phyloP scores from a whole-genome alignment of 345 rosid species.

The Bruguiera parviflora region DNA sequence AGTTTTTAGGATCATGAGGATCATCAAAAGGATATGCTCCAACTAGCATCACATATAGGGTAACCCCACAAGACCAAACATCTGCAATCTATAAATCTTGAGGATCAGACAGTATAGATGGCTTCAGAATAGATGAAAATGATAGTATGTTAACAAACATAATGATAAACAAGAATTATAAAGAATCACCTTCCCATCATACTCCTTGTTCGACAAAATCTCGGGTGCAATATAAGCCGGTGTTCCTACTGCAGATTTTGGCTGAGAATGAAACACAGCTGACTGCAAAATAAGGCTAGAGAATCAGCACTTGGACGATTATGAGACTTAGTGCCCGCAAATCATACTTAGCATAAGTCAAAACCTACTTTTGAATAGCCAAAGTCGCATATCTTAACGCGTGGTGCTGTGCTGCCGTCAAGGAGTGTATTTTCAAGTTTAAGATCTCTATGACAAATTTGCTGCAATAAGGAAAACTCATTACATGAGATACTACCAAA shows the following conservation, averaged over 20 bases:
- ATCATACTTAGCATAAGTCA: not conserved
- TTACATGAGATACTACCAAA: constrained; percentile 1
- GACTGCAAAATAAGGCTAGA: not conserved
- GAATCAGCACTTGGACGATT: not conserved
- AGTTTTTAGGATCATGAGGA: not conserved
- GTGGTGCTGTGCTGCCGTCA: constrained; percentile 58
- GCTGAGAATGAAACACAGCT: too few relatives aligned
- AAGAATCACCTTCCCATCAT: too few relatives aligned
- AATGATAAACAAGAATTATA: not conserved
- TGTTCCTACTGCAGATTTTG: too few relatives aligned
- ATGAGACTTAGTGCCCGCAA: not conserved
- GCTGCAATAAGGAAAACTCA: constrained; percentile 25
- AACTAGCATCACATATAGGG: not conserved
- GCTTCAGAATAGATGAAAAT: not conserved
- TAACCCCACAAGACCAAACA: not conserved
- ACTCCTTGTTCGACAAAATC: too few relatives aligned
- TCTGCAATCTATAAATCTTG: constrained; percentile 2
- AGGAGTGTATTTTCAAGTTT: constrained; percentile 75
- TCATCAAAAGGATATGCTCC: constrained; percentile 8
- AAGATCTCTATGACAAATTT: constrained; percentile 79
- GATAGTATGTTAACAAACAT: too few relatives aligned
- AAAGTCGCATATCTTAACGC: constrained; percentile 75
- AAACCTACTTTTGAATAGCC: constrained; percentile 35
- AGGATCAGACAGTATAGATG: constrained; percentile 4
- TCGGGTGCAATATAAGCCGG: too few relatives aligned